Evolutionary conservation across 352 stramenopile genomes (phyloP).

Genomic region (Phytophthora ohioensis): DNA sequence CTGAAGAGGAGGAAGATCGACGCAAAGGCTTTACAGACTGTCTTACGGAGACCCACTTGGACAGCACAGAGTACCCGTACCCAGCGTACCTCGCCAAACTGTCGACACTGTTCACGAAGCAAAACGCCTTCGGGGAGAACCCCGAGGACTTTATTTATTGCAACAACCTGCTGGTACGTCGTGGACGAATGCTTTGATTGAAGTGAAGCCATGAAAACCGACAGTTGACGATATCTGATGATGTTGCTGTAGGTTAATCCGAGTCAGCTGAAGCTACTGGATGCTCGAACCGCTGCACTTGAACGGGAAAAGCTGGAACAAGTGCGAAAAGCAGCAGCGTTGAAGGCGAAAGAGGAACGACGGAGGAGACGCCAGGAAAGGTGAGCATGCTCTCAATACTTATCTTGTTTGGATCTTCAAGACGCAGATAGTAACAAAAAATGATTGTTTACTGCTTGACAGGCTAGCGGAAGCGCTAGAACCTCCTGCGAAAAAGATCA

Average conservation of each 20-base stretch:
- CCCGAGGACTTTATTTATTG: constrained; percentile 80
- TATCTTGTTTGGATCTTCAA: background rate
- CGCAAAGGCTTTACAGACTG: constrained; percentile 56
- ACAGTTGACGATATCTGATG: background rate
- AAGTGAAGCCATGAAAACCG: background rate
- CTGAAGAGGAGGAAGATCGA: constrained; percentile 57
- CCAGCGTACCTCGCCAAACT: constrained; percentile 69
- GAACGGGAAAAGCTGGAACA: constrained; percentile 51
- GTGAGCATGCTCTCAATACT: background rate
- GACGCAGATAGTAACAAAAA: background rate
- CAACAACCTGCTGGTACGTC: constrained; percentile 76
- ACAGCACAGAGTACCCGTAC: constrained; percentile 57
- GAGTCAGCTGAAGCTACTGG: constrained; percentile 47
- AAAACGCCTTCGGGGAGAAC: constrained; percentile 69
- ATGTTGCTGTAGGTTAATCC: constrained; percentile 48
- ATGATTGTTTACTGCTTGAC: background rate
- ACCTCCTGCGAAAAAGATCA: constrained; percentile 51
- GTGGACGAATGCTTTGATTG: background rate
- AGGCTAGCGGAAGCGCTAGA: constrained; percentile 41
- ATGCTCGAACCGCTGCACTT: constrained; percentile 52
- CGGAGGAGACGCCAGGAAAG: constrained; percentile 44
- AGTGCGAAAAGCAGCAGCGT: constrained; percentile 40
- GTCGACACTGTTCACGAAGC: constrained; percentile 59
- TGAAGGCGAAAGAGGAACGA: constrained; percentile 44
- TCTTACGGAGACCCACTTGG: constrained; percentile 60